Conservation (phyloP, 2,329 filamentous ascomycete species). For the Aureobasidium sp. region DNA sequence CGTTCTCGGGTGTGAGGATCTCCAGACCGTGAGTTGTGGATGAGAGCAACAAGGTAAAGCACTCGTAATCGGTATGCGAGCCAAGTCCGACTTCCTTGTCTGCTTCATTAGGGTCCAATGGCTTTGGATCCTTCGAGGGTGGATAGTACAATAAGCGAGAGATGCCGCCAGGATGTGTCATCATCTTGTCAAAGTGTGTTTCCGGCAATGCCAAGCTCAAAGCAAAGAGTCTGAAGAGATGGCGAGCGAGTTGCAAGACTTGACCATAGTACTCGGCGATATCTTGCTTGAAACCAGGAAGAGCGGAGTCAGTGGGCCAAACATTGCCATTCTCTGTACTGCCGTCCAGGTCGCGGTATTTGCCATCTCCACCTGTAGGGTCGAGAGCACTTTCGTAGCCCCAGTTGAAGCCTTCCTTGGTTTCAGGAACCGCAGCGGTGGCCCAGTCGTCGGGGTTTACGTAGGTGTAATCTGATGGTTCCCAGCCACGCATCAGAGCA, state of each 20-base stretch:
- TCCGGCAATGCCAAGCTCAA: constrained; percentile 37
- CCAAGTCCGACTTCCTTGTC: constrained; percentile 34
- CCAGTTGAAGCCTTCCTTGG: constrained; percentile 27
- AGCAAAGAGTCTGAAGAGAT: constrained; percentile 36
- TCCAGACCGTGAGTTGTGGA: constrained; percentile 36
- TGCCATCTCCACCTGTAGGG: constrained; percentile 34
- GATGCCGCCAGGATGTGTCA: constrained; percentile 31
- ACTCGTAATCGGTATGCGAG: constrained; percentile 41
- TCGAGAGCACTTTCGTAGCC: constrained; percentile 37
- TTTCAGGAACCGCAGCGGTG: constrained; percentile 26
- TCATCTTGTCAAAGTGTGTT: constrained; percentile 33
- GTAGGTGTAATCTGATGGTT: constrained; percentile 40
- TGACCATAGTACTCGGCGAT: constrained; percentile 29
- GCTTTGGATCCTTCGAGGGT: constrained; percentile 15
- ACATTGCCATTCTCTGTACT: constrained; percentile 21
- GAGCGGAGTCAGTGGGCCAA: constrained; percentile 25
- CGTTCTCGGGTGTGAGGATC: constrained; percentile 33
- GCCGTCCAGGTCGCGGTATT: constrained; percentile 37
- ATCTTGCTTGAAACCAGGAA: constrained; percentile 33
- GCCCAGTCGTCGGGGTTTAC: constrained; percentile 30
- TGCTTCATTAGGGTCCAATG: constrained; percentile 16
- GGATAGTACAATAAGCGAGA: constrained; percentile 40
- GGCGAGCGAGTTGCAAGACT: constrained; percentile 33
- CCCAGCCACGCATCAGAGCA: constrained; percentile 36
- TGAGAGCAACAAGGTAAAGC: constrained; percentile 40